These are phyloP conservation scores for Edaphochlamys debaryana DNA, from an alignment of 139 green algal species.

Conservation along the genomic window DNA sequence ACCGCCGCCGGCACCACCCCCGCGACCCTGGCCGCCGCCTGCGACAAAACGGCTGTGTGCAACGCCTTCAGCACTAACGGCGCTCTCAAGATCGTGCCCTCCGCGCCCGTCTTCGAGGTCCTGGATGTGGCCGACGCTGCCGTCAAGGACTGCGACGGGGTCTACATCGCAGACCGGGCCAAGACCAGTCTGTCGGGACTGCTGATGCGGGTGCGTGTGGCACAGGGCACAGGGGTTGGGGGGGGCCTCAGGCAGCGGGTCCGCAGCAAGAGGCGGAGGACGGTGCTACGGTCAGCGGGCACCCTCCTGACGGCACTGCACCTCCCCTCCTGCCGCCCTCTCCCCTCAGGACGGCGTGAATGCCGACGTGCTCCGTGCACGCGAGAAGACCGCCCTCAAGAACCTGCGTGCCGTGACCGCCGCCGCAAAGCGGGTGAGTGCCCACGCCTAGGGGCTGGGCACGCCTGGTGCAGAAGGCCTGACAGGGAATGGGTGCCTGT, in stretches of 20 bases:
- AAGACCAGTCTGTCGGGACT: neutral
- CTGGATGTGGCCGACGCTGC: neutral
- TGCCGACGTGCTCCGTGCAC: neutral
- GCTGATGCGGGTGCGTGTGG: neutral
- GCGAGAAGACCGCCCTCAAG: neutral
- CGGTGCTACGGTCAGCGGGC: too few species aligned
- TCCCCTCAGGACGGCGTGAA: too few species aligned
- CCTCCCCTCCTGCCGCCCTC: too few species aligned
- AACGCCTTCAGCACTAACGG: constrained; percentile 28
- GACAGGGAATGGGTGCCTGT: too few species aligned
- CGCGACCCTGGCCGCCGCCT: neutral
- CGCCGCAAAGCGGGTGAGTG: too few species aligned
- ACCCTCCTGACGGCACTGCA: too few species aligned
- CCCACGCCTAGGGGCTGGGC: too few species aligned
- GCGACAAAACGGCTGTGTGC: neutral
- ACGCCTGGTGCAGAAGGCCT: too few species aligned
- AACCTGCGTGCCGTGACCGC: too few species aligned
- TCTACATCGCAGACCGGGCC: constrained; percentile 5
- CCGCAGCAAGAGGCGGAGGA: too few species aligned
- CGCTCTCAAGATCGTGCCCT: neutral
- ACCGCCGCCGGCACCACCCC: neutral
- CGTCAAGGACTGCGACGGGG: neutral
- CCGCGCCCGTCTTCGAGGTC: neutral
- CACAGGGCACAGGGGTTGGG: too few species aligned
- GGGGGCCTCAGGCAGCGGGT: too few species aligned